Evolutionary conservation across 768 basidiomycete genomes (phyloP).

Genomic region (Boletus bicolor): DNA sequence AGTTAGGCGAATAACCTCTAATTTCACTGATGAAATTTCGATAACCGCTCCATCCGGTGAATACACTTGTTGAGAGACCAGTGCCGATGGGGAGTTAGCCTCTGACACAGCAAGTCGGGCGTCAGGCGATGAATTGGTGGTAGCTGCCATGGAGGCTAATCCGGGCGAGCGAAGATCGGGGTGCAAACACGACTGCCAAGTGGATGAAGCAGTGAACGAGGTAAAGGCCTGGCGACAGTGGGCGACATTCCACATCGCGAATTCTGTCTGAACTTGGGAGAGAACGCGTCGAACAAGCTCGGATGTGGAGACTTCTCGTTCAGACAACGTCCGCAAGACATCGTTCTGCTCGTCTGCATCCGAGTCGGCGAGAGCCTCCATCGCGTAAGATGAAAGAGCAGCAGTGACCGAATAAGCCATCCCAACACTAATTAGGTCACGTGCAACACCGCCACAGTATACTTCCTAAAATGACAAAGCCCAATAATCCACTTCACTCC

Average conservation of each 20-base stretch:
- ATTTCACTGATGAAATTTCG: constrained; percentile 7
- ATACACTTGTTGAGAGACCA: constrained; percentile 14
- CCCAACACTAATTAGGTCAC: background rate
- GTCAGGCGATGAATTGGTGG: background rate
- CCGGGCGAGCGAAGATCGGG: constrained; percentile 9
- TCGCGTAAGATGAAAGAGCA: background rate
- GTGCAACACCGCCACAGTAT: background rate
- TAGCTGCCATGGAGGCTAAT: background rate
- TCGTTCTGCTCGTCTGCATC: constrained; percentile 10
- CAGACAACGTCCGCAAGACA: constrained; percentile 6
- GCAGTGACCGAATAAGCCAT: too few relatives aligned
- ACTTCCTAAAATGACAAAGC: constrained; percentile 1
- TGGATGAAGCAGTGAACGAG: constrained; percentile 15
- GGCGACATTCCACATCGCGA: constrained; percentile 16
- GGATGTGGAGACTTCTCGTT: background rate
- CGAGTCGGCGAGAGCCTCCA: background rate
- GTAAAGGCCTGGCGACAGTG: constrained; percentile 13
- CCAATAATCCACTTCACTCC: background rate
- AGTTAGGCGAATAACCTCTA: constrained; percentile 14
- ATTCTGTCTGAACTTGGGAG: constrained; percentile 25
- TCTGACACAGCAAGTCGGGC: background rate
- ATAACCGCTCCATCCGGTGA: constrained; percentile 12
- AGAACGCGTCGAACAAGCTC: constrained; percentile 18
- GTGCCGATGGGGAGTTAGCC: background rate
- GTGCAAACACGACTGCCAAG: constrained; percentile 14